Percentiles rank a stretch among this genome's conserved stretches.
Conservation (phyloP, 768 basidiomycete genomes). For the Gyrodon lividus region DNA sequence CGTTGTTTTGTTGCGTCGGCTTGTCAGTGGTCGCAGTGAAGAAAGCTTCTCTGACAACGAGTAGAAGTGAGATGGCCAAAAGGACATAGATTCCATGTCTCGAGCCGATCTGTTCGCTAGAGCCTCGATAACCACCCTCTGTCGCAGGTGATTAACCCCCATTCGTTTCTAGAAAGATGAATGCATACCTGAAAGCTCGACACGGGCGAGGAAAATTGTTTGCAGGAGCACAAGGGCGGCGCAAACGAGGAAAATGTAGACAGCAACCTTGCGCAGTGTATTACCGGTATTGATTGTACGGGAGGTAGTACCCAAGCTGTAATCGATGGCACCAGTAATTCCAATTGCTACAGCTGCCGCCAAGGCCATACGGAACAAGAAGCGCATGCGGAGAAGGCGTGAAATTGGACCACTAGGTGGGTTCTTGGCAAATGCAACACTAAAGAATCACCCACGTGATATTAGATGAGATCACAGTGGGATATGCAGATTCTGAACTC, state of each 20-base stretch:
- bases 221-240: conserved; percentile 19
- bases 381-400: conserved; percentile 14
- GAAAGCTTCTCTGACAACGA: conserved; percentile 32
- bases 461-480: background rate
- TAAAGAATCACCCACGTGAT: background rate
- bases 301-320: background rate
- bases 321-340: conserved; percentile 27
- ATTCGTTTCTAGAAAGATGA: background rate
- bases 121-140: conserved; percentile 10
- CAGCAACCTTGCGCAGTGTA: conserved; percentile 25
- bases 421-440: conserved; percentile 11
- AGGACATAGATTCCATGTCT: conserved; percentile 24
- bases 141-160: background rate
- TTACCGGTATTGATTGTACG: conserved; percentile 16
- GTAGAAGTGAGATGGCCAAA: conserved; percentile 20
- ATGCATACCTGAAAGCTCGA: conserved; percentile 13
- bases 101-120: conserved; percentile 11
- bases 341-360: conserved; percentile 27
- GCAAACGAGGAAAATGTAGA: conserved; percentile 33
- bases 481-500: conserved; percentile 1
- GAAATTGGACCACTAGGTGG: conserved; percentile 18
- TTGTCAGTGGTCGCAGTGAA: conserved; percentile 25
- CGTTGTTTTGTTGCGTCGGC: conserved; percentile 20
- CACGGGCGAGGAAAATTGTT: conserved; percentile 19
- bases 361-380: conserved; percentile 26